Evolutionary conservation across 768 basidiomycete species (phyloP).

Genomic region (Boletus vinaceobasis): DNA sequence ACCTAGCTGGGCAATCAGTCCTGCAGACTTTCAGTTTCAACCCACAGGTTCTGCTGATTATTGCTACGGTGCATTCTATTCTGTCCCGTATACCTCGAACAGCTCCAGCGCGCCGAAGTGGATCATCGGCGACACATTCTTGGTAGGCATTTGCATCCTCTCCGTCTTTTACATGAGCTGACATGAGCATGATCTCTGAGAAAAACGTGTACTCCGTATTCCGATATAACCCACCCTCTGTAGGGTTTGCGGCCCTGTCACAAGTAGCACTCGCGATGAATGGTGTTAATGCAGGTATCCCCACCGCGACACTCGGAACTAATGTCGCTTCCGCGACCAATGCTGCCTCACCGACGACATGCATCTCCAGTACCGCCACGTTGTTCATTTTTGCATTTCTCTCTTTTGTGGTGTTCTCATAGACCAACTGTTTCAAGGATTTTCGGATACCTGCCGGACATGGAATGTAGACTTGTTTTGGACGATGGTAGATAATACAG

Average conservation of each 20-base stretch:
- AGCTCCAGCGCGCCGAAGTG: slow-evolving; percentile 58
- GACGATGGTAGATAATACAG: neutral
- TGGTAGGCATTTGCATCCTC: slow-evolving; percentile 28
- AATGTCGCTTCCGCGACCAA: slow-evolving; percentile 11
- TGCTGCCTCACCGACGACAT: slow-evolving; percentile 10
- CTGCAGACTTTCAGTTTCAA: slow-evolving; percentile 50
- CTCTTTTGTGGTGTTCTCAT: slow-evolving; percentile 6
- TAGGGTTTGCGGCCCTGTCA: slow-evolving; percentile 49
- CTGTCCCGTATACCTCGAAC: slow-evolving; percentile 38
- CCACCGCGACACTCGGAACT: slow-evolving; percentile 22
- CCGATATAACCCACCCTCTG: slow-evolving; percentile 44
- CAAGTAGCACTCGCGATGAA: slow-evolving; percentile 24
- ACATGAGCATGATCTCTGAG: slow-evolving; percentile 15
- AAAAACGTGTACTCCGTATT: slow-evolving; percentile 59
- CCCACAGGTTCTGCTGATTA: slow-evolving; percentile 39
- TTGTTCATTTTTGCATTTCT: slow-evolving; percentile 11
- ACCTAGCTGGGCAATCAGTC: slow-evolving; percentile 42
- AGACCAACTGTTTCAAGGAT: neutral
- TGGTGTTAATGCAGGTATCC: slow-evolving; percentile 19
- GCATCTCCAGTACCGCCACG: neutral
- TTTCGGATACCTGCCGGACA: neutral
- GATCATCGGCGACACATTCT: slow-evolving; percentile 91
- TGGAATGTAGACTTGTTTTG: neutral
- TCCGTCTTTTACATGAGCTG: neutral
- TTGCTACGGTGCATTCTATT: slow-evolving; percentile 88